Evolutionary conservation across 1,284 basidiomycete species (phyloP), one percentile per base, ranked within the genome.

Genomic region (Sporisorium iseilematis-ciliati): DNA sequence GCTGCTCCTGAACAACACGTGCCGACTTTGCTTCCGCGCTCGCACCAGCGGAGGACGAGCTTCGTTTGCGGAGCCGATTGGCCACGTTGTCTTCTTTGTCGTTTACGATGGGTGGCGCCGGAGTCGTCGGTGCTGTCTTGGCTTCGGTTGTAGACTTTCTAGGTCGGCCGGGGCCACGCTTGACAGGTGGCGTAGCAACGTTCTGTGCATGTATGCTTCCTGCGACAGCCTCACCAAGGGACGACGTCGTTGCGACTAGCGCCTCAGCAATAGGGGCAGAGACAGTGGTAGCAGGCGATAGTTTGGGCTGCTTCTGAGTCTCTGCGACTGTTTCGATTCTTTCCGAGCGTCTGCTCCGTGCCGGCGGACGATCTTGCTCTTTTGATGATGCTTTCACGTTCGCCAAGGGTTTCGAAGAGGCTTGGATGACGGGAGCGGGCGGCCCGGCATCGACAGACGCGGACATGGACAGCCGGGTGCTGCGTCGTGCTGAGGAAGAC

Each of bases 91-190:
- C 25, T 2, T 38, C 29, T 33, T 46, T 56, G n/a, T 21, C 16
- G 26, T 57, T 41, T 20, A 25, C 50, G 31, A 20, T 2, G 8
- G 62, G 20, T 20, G 52, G 52, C 10, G 33, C 42, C 14, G 58
- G 18, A 42, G 51, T 25, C 14, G 42, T 4, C 20, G 49, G 35
- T 21, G 50, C 33, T 16, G 40, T 23, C 7, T 40, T 33, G 12
- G 43, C 45, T 12, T n/a, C 6, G 14, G 33, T 31, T 11, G 12
- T 26, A 16, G 25, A 50, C 14, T 48, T 53, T 21, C 53, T 49
- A 7, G 70, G 61, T 29, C 65, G 53, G 20, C 65, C 70, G 6
- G 23, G 60, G n/a, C 57, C 61, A 11, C 65, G 64, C 61, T 65
- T 64, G 7, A 54, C 57, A 10, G 70, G 70, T 10, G 52, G 49